These are phyloP conservation scores for Solanum corneliomulleri DNA, from an alignment of 257 asterid species.

Conservation along the genomic window DNA sequence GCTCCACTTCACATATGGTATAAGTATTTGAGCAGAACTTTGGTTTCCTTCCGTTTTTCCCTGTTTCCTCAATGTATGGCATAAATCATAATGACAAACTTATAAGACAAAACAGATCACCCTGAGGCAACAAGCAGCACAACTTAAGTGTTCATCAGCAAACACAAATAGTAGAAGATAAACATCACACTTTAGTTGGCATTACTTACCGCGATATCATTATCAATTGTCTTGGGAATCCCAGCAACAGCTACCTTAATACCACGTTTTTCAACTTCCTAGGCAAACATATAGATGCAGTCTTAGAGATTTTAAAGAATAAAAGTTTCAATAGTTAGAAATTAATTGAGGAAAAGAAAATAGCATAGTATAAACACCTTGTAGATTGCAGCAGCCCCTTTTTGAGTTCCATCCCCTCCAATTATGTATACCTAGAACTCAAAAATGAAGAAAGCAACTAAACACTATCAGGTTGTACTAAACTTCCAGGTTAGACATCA, in stretches of 20 bases:
- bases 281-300: slow-evolving; percentile 14
- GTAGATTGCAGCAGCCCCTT: slow-evolving; percentile 85
- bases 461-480: not conserved
- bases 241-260: slow-evolving; percentile 89
- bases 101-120: not conserved
- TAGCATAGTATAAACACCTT: slow-evolving; percentile 32
- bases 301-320: not conserved
- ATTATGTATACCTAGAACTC: slow-evolving; percentile 80
- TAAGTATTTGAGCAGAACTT: not conserved
- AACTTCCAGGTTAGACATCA: not conserved
- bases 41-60: not conserved
- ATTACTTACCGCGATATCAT: slow-evolving; percentile 80
- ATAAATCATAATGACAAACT: not conserved
- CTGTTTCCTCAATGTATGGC: not conserved
- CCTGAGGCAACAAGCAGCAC: not conserved
- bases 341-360: not conserved
- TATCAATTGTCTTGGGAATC: slow-evolving; percentile 92
- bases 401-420: slow-evolving; percentile 99
- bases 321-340: slow-evolving; percentile 1
- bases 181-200: not conserved
- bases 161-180: slow-evolving; percentile 2
- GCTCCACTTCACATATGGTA: not conserved
- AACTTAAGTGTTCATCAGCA: not conserved
- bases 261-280: slow-evolving; percentile 90
- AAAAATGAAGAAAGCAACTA: not conserved